phyloP scores from a whole-genome alignment of 371 early-diverging fungal genomes.

The Mucor plumbeus region DNA sequence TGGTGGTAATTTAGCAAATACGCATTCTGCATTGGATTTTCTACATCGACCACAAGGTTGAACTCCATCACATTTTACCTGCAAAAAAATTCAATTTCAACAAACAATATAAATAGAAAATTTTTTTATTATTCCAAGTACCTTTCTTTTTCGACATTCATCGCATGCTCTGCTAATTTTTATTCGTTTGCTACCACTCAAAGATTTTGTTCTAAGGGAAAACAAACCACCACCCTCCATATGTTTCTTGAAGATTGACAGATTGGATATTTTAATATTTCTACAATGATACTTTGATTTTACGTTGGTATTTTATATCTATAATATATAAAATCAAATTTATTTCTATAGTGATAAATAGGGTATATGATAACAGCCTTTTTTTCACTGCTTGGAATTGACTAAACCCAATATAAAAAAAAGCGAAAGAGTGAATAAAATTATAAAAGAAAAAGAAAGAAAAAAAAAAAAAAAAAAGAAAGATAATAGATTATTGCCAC shows the following conservation, averaged over 20 bases:
- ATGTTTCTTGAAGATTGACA: conserved; percentile 8
- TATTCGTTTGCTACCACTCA: conserved; percentile 37
- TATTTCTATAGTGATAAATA: conserved; percentile 5
- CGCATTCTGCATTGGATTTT: conserved; percentile 45
- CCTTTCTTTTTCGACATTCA: conserved; percentile 60
- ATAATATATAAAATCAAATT: background rate
- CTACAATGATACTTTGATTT: background rate
- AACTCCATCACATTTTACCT: conserved; percentile 60
- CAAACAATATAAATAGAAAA: background rate
- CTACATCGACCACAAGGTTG: conserved; percentile 54
- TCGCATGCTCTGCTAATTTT: conserved; percentile 55
- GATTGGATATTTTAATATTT: background rate
- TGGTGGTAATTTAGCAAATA: conserved; percentile 50
- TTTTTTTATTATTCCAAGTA: conserved; percentile 21
- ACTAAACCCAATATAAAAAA: background rate
- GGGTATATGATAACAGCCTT: conserved; percentile 2
- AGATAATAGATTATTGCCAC: background rate
- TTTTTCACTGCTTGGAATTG: conserved; percentile 4
- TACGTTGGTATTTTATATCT: background rate
- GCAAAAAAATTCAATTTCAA: background rate
- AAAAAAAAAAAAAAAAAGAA: conserved; percentile 1
- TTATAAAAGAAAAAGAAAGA: background rate
- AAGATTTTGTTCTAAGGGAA: conserved; percentile 27
- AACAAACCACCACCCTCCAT: conserved; percentile 24
- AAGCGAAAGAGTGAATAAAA: background rate